Conservation (phyloP, 2,329 filamentous ascomycete species). For the Botrytis pseudocinerea region DNA sequence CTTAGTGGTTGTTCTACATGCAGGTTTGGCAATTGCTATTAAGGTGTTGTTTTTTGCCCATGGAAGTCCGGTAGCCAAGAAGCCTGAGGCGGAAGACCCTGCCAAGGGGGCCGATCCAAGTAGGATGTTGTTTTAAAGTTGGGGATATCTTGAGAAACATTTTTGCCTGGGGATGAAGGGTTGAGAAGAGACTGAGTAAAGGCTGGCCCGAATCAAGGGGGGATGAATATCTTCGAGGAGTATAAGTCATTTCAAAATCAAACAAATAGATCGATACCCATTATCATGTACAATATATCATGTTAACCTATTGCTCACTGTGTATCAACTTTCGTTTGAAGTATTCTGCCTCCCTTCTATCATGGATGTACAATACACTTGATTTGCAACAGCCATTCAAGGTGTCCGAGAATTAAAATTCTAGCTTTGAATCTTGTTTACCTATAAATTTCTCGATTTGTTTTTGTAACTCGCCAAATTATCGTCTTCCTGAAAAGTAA, state of each 20-base stretch:
- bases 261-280: slow-evolving; percentile 21
- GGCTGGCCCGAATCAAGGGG: neutral
- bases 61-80: slow-evolving; percentile 55
- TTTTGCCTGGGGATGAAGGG: neutral
- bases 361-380: neutral
- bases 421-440: neutral
- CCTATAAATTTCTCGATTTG: neutral
- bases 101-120: slow-evolving; percentile 22
- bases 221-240: neutral
- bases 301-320: neutral
- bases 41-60: slow-evolving; percentile 96
- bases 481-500: too few relatives aligned
- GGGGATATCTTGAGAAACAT: neutral
- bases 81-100: slow-evolving; percentile 22
- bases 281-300: slow-evolving; percentile 7
- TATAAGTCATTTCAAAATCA: neutral
- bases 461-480: neutral
- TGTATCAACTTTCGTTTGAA: too few relatives aligned
- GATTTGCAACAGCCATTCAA: neutral
- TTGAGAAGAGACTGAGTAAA: neutral
- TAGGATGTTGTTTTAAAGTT: slow-evolving; percentile 23
- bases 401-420: neutral
- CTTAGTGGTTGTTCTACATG: slow-evolving; percentile 80
- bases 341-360: neutral
- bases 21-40: slow-evolving; percentile 88